A percentile compares a stretch with the other conserved stretches of the same genome.
Conservation (phyloP, 2,329 filamentous ascomycete genomes). For the Monilinia vaccinii-corymbosi region DNA sequence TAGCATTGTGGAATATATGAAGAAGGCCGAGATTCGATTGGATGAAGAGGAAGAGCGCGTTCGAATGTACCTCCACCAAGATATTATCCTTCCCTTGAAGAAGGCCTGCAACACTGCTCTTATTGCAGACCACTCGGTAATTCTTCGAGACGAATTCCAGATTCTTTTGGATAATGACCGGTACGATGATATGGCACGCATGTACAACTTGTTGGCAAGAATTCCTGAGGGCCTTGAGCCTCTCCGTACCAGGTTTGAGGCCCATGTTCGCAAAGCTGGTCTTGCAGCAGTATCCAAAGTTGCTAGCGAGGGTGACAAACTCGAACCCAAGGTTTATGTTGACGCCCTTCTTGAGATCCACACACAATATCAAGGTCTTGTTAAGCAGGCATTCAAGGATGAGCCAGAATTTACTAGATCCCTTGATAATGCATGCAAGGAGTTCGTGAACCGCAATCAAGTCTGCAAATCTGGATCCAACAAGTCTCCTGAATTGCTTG, state of each 20-base stretch:
- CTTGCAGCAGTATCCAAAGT: conserved; percentile 85
- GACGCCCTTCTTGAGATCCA: conserved; percentile 92
- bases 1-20: conserved; percentile 98
- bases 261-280: conserved; percentile 84
- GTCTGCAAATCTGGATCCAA: conserved; percentile 91
- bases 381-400: conserved; percentile 86
- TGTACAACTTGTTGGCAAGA: conserved; percentile 85
- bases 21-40: conserved; percentile 86
- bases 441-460: conserved; percentile 96
- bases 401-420: conserved; percentile 96
- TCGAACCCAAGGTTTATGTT: conserved; percentile 95
- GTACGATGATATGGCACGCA: conserved; percentile 88
- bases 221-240: conserved; percentile 91
- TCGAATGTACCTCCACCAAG: conserved; percentile 79
- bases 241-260: conserved; percentile 77
- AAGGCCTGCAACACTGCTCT: conserved; percentile 81
- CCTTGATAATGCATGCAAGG: conserved; percentile 90
- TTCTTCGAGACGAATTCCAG: conserved; percentile 95
- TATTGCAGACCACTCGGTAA: conserved; percentile 74
- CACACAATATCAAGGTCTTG: conserved; percentile 82
- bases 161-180: conserved; percentile 86
- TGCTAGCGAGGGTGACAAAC: conserved; percentile 73
- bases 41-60: conserved; percentile 94
- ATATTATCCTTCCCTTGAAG: conserved; percentile 78
- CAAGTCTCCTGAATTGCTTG: conserved; percentile 87